Conservation (phyloP, 306 rosid species). For the Ammopiptanthus mongolicus region DNA sequence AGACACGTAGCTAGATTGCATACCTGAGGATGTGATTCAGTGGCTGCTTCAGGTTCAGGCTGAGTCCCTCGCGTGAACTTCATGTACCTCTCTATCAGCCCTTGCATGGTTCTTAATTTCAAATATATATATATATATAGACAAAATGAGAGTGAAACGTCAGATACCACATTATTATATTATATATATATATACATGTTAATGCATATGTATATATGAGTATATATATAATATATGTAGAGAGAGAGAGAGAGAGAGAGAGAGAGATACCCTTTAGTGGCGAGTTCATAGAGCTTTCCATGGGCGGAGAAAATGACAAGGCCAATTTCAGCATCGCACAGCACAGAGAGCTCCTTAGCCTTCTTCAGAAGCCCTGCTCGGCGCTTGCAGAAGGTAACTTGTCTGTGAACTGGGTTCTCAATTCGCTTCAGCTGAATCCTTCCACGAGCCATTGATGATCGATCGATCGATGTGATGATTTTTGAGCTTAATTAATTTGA, state of each 20-base stretch:
- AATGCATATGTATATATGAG: background rate
- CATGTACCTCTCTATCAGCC: constrained; percentile 70
- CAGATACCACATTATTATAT: background rate
- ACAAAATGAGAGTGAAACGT: background rate
- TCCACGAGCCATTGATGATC: constrained; percentile 66
- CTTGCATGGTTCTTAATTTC: constrained; percentile 78
- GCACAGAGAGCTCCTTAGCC: constrained; percentile 91
- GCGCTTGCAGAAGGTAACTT: constrained; percentile 91
- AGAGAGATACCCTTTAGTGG: constrained; percentile 68
- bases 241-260: background rate
- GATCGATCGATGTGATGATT: background rate
- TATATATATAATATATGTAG: too few species aligned
- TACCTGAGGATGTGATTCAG: constrained; percentile 45
- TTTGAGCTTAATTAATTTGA: background rate
- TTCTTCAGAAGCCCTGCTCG: constrained; percentile 92
- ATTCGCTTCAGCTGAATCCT: constrained; percentile 81
- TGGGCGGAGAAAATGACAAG: constrained; percentile 83
- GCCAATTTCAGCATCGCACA: constrained; percentile 93
- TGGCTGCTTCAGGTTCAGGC: constrained; percentile 42
- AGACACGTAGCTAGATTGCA: background rate
- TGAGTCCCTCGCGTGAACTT: constrained; percentile 49
- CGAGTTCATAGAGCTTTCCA: constrained; percentile 85
- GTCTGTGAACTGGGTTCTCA: constrained; percentile 85
- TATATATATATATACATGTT: background rate
- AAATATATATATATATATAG: background rate